phyloP scores from a whole-genome alignment of 441 rosid species.

The Lepidium campestre region DNA sequence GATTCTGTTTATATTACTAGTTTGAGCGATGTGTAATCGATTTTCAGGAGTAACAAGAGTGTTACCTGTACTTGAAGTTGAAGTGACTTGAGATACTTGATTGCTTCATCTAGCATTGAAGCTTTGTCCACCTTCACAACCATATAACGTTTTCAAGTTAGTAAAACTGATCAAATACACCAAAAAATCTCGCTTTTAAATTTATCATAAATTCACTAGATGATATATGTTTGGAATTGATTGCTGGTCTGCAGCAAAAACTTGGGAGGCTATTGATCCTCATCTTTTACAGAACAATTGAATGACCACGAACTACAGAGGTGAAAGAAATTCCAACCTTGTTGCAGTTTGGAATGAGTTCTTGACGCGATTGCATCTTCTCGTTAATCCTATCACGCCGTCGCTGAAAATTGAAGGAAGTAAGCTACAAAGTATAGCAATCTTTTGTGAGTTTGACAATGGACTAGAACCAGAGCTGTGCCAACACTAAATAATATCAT shows the following conservation, averaged over 20 bases:
- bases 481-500: too few species aligned
- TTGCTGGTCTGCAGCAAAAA: neutral
- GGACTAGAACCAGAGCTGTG: neutral
- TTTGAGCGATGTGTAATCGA: neutral
- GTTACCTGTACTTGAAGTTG: conserved; percentile 71
- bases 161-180: neutral
- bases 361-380: conserved; percentile 90
- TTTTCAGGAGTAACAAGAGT: conserved; percentile 12
- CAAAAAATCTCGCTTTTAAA: neutral
- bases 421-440: neutral
- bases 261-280: neutral
- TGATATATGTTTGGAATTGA: too few species aligned
- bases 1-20: neutral
- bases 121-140: conserved; percentile 70
- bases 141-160: conserved; percentile 9
- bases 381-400: conserved; percentile 88
- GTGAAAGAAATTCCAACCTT: conserved; percentile 42
- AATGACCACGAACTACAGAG: neutral
- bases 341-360: conserved; percentile 89
- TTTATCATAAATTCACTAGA: too few species aligned
- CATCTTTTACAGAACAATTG: neutral
- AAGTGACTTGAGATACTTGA: conserved; percentile 66
- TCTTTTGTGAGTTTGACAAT: conserved; percentile 4
- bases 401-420: conserved; percentile 38
- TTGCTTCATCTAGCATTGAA: conserved; percentile 77